Evolutionary conservation across 192 early-diverging fungal species (phyloP).

Genomic region (Funneliformis mosseae): DNA sequence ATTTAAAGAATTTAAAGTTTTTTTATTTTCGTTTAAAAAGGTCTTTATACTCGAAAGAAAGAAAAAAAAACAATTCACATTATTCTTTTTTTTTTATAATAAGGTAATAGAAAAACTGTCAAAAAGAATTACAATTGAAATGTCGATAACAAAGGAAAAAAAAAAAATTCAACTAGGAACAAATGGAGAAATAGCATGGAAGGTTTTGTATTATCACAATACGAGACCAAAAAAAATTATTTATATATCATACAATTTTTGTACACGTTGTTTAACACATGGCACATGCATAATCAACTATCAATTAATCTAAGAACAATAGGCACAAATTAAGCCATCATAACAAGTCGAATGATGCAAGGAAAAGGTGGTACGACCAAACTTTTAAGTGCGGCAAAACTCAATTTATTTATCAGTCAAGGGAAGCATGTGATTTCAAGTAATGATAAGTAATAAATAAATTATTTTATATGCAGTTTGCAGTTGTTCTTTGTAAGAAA

Average conservation of each 20-base stretch:
- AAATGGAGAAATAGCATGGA: neutral
- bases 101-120: no score
- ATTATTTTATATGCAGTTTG: neutral
- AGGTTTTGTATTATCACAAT: neutral
- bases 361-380: neutral
- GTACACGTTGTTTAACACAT: neutral
- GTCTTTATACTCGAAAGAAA: no score
- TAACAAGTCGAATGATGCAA: neutral
- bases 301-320: neutral
- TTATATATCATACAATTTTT: no score
- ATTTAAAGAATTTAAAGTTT: neutral
- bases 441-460: neutral
- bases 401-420: neutral
- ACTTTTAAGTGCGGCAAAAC: neutral
- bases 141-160: neutral
- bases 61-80: no score
- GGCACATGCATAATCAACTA: neutral
- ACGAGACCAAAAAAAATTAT: neutral
- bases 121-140: neutral
- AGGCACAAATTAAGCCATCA: neutral
- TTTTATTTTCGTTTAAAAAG: neutral
- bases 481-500: neutral
- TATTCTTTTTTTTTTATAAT: no score
- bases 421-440: neutral
- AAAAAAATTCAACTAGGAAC: neutral